phyloP scores from a whole-genome alignment of 352 stramenopile genomes.

The Pythium rishiriense region DNA sequence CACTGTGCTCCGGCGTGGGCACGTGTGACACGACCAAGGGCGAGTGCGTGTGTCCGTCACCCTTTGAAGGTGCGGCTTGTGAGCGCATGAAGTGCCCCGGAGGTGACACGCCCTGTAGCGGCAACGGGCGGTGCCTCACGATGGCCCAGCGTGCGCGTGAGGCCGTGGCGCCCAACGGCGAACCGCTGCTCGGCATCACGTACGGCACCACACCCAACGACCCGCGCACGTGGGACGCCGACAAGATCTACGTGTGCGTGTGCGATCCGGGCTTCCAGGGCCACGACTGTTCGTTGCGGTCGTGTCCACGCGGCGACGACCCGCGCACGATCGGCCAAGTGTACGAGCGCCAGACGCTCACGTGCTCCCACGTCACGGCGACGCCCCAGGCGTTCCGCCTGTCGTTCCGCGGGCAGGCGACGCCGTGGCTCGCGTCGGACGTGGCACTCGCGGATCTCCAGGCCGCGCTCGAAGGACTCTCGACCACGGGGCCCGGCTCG shows the following conservation, averaged over 20 bases:
- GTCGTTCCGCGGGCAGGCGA: conserved; percentile 54
- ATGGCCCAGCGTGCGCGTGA: conserved; percentile 63
- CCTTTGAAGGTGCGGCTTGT: conserved; percentile 69
- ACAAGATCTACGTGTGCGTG: conserved; percentile 87
- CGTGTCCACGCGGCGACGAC: conserved; percentile 66
- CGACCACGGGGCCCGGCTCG: conserved; percentile 31
- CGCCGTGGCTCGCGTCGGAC: conserved; percentile 42
- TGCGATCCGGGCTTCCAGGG: conserved; percentile 85
- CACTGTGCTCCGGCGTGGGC: conserved; percentile 64
- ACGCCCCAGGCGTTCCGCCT: conserved; percentile 50
- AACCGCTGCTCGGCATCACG: conserved; percentile 43
- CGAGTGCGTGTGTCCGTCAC: conserved; percentile 60
- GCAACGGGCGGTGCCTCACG: conserved; percentile 66
- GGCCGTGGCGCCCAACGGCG: conserved; percentile 42
- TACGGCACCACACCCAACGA: conserved; percentile 73
- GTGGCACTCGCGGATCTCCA: conserved; percentile 39
- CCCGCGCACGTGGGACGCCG: conserved; percentile 79
- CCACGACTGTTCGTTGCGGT: conserved; percentile 78
- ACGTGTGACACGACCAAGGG: conserved; percentile 62
- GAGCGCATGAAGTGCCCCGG: conserved; percentile 70
- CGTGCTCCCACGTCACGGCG: conserved; percentile 41
- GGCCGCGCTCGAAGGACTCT: conserved; percentile 40
- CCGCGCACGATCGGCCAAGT: conserved; percentile 61
- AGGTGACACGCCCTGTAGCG: conserved; percentile 52
- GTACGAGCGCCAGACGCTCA: conserved; percentile 64